These are phyloP conservation scores for Amanita rubescens DNA, from an alignment of 768 basidiomycete genomes.

Conservation along the genomic window DNA sequence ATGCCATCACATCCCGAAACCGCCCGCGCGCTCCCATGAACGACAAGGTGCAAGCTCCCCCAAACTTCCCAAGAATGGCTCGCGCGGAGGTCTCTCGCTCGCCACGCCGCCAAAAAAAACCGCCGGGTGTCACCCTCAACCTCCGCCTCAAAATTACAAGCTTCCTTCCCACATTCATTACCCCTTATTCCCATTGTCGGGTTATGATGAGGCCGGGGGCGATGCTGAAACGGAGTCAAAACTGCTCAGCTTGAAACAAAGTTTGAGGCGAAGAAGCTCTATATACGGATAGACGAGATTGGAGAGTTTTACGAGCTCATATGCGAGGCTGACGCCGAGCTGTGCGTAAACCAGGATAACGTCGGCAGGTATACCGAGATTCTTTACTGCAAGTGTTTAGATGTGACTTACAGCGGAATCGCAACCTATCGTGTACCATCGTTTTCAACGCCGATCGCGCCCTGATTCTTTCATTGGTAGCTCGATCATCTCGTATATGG, in stretches of 20 bases:
- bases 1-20: no score
- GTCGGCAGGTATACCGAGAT: no score
- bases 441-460: no score
- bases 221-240: slow-evolving; percentile 7
- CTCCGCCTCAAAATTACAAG: neutral
- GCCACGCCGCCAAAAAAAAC: slow-evolving; percentile 4
- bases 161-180: slow-evolving; percentile 24
- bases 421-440: no score
- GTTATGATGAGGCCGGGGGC: slow-evolving; percentile 17
- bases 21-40: no score
- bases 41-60: neutral
- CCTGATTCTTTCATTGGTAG: slow-evolving; percentile 11
- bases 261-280: slow-evolving; percentile 38
- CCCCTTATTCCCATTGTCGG: slow-evolving; percentile 25
- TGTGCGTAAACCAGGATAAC: slow-evolving; percentile 24
- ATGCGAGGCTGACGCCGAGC: slow-evolving; percentile 33
- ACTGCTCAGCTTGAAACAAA: slow-evolving; percentile 23
- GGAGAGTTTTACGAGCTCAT: slow-evolving; percentile 43
- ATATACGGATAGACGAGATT: slow-evolving; percentile 38
- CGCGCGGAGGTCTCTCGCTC: neutral
- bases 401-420: no score
- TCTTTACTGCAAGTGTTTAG: no score
- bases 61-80: neutral
- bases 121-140: neutral
- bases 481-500: slow-evolving; percentile 14